phyloP scores from a whole-genome alignment of 108 stramenopile genomes.

The Pseudonitzschia multiseries region DNA sequence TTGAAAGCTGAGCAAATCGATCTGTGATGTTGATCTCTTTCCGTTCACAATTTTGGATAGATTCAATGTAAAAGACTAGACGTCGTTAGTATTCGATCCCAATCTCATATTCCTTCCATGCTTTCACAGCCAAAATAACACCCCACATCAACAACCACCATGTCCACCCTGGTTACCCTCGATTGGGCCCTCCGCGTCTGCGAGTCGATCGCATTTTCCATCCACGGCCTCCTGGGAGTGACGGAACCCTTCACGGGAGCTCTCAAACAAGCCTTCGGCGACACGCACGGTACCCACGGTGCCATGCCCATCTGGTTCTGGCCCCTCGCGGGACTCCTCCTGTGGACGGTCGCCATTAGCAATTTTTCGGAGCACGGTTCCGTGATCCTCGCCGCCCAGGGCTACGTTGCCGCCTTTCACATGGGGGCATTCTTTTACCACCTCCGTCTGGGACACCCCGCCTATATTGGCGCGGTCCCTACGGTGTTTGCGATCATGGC shows the following conservation, averaged over 20 bases:
- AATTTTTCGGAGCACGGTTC: constrained; percentile 11
- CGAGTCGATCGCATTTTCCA: constrained; percentile 25
- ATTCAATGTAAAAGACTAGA: too few species aligned
- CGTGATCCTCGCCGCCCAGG: constrained; percentile 8
- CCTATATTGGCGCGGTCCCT: neutral
- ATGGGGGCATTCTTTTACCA: constrained; percentile 14
- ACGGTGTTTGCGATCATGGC: constrained; percentile 12
- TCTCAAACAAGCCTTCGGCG: neutral
- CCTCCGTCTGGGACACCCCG: neutral
- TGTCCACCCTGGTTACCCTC: neutral
- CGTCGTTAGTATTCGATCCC: too few species aligned
- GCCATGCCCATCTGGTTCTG: constrained; percentile 18
- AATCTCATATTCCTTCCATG: too few species aligned
- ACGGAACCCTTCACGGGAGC: constrained; percentile 29
- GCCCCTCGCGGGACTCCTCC: constrained; percentile 6
- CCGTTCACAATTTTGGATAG: too few species aligned
- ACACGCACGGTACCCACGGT: neutral
- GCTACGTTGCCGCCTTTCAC: constrained; percentile 23
- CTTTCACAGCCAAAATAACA: too few species aligned
- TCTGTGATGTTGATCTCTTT: too few species aligned
- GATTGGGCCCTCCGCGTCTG: constrained; percentile 23
- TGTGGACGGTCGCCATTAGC: neutral
- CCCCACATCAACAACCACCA: too few species aligned
- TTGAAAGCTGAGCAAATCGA: too few species aligned
- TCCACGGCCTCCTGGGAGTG: constrained; percentile 22